Conservation (phyloP, 495 filamentous ascomycete genomes). For the Penicillium goetzii region DNA sequence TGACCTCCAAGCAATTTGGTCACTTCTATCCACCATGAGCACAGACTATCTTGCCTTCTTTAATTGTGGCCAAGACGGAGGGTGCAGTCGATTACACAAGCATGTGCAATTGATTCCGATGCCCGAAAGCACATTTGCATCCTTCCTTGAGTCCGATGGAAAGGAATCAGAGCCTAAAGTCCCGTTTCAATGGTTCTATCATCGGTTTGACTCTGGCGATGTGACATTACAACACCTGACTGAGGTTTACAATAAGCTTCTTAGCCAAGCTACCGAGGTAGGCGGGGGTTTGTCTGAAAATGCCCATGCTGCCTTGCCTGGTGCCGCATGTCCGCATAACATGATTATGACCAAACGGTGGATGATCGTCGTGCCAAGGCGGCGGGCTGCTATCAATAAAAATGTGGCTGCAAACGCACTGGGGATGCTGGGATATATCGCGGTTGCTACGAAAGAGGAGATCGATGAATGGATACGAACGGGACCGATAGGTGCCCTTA, state of each 20-base stretch:
- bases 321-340: not conserved
- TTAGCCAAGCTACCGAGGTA: not conserved
- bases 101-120: not conserved
- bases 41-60: conserved; percentile 3
- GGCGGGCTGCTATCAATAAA: conserved; percentile 1
- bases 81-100: conserved; percentile 6
- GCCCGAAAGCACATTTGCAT: not conserved
- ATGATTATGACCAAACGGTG: not conserved
- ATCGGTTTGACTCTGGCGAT: not conserved
- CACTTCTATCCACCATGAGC: not conserved
- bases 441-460: not conserved
- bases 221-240: not conserved
- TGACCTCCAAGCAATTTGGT: conserved; percentile 5
- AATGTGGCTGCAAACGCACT: not conserved
- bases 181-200: not conserved
- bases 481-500: not conserved
- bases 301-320: not conserved
- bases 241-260: conserved; percentile 3
- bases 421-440: not conserved
- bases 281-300: not conserved
- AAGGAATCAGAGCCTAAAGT: not conserved
- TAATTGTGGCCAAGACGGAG: conserved; percentile 8
- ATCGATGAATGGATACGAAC: not conserved
- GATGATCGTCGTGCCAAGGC: not conserved
- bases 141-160: not conserved